phyloP scores from a whole-genome alignment of 2,329 filamentous ascomycete species.

The Daldinia sp. region DNA sequence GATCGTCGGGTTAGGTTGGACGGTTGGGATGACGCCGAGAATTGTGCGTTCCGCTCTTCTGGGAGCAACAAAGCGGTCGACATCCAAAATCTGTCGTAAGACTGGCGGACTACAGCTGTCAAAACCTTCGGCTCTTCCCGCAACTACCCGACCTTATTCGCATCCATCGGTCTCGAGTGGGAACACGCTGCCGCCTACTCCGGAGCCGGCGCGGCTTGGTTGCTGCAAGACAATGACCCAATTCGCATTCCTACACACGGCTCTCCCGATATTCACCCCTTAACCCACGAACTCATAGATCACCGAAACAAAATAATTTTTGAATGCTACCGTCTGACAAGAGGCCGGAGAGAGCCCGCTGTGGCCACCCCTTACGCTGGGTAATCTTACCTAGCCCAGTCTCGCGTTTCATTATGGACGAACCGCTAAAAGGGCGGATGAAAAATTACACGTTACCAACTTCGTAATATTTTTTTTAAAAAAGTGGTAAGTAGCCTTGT shows the following conservation, averaged over 20 bases:
- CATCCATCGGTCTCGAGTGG: constrained; percentile 20
- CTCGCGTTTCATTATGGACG: constrained; percentile 25
- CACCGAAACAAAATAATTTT: background rate
- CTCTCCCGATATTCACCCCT: constrained; percentile 7
- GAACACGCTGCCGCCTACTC: constrained; percentile 14
- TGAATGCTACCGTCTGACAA: constrained; percentile 26
- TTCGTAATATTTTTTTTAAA: constrained; percentile 20
- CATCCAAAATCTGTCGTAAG: constrained; percentile 35
- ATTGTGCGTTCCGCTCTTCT: constrained; percentile 19
- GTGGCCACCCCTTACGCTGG: constrained; percentile 6
- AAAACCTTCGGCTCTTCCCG: constrained; percentile 28
- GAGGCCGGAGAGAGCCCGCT: constrained; percentile 17
- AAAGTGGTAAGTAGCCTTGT: constrained; percentile 30
- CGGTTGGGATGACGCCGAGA: constrained; percentile 16
- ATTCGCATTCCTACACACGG: background rate
- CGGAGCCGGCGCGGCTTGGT: constrained; percentile 20
- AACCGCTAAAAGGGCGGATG: constrained; percentile 2
- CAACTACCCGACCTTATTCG: constrained; percentile 13
- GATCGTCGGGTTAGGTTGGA: constrained; percentile 28
- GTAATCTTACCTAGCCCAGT: constrained; percentile 13
- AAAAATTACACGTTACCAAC: constrained; percentile 21
- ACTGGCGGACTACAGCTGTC: constrained; percentile 29
- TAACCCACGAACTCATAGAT: background rate
- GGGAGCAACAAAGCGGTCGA: constrained; percentile 13
- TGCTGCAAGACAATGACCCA: constrained; percentile 4